Percentiles rank a stretch among this genome's conserved stretches.
Conservation (phyloP, 23 red algal species). For the Cyanidiococcus yangmingshanensis region DNA sequence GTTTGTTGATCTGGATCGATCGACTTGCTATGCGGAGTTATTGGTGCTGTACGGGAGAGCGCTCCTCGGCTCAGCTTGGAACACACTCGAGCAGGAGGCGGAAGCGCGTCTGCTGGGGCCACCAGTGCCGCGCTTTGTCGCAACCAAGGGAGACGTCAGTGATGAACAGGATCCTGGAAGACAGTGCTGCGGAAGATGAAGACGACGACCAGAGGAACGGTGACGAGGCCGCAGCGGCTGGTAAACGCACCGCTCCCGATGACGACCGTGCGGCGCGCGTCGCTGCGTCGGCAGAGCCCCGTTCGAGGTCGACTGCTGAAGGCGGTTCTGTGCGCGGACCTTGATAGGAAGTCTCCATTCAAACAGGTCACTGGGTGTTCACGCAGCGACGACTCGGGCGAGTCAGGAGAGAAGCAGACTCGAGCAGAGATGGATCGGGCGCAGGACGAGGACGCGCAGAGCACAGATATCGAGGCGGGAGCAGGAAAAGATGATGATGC, state of each 20-base stretch:
- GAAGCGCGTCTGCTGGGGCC: neutral
- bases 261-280: neutral
- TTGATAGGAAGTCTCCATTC: no score
- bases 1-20: neutral
- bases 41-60: conserved; percentile 6
- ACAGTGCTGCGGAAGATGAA: no score
- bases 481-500: no score
- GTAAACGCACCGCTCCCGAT: neutral
- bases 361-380: no score
- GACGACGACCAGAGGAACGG: neutral
- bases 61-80: neutral
- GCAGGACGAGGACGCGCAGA: no score
- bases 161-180: no score
- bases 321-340: no score
- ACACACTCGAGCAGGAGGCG: conserved; percentile 14
- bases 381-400: no score
- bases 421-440: no score
- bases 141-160: neutral
- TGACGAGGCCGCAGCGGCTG: neutral
- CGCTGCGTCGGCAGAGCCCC: neutral
- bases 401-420: no score
- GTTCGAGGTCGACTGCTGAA: no score
- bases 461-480: no score
- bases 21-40: neutral
- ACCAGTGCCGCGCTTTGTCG: neutral